Evolutionary conservation across 2,329 filamentous ascomycete species (phyloP).

Genomic region (Botryotinia convoluta): DNA sequence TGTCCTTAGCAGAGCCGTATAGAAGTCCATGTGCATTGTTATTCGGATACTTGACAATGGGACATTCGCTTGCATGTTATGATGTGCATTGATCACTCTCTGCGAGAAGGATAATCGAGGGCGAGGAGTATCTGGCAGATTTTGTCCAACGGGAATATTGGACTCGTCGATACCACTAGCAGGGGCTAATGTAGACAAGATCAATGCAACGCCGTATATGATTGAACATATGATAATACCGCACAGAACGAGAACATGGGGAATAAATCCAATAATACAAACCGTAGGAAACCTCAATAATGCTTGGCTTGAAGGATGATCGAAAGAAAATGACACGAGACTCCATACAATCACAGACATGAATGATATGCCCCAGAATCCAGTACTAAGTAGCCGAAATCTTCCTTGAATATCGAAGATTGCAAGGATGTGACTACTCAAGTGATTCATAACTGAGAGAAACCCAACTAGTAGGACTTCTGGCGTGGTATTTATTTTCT

Average conservation of each 20-base stretch:
- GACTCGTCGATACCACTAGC: constrained; percentile 28
- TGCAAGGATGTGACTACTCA: constrained; percentile 80
- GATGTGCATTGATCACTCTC: constrained; percentile 68
- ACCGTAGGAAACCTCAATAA: constrained; percentile 88
- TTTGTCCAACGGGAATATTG: constrained; percentile 40
- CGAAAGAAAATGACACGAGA: constrained; percentile 59
- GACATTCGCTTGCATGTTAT: constrained; percentile 88
- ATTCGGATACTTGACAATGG: constrained; percentile 79
- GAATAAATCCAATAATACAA: constrained; percentile 91
- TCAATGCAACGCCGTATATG: constrained; percentile 76
- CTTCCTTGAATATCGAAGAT: constrained; percentile 75
- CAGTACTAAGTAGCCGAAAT: constrained; percentile 82
- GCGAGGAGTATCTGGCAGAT: neutral
- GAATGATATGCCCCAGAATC: constrained; percentile 85
- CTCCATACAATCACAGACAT: constrained; percentile 84
- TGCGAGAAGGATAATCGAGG: constrained; percentile 50
- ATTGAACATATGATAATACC: constrained; percentile 73
- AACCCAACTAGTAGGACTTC: constrained; percentile 85
- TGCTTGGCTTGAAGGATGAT: constrained; percentile 60
- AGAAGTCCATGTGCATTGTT: constrained; percentile 90
- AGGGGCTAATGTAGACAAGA: constrained; percentile 67
- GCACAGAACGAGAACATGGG: constrained; percentile 79
- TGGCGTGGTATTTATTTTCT: constrained; percentile 80
- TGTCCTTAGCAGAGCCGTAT: constrained; percentile 80
- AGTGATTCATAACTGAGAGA: constrained; percentile 84